Evolutionary conservation across 306 rosid genomes (phyloP).

Genomic region (Senna tora): DNA sequence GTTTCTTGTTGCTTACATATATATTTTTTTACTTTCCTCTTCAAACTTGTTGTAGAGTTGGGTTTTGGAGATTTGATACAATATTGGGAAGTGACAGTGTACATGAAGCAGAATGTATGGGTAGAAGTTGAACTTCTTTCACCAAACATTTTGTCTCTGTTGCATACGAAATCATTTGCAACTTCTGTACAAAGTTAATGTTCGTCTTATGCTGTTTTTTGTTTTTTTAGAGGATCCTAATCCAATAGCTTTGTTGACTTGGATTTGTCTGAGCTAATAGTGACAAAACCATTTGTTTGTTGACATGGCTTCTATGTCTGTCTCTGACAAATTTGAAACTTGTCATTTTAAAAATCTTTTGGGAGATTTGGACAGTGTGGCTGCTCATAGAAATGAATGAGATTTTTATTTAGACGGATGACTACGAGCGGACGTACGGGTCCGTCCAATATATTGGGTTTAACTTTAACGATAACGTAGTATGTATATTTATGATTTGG

Average conservation of each 20-base stretch:
- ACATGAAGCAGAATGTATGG: slow-evolving; percentile 46
- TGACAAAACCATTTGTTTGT: background rate
- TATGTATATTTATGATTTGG: background rate
- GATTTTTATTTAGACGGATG: no score
- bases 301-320: background rate
- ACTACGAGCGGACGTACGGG: no score
- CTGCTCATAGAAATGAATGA: no score
- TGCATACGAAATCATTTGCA: slow-evolving; percentile 45
- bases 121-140: slow-evolving; percentile 39
- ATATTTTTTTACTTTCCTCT: slow-evolving; percentile 46
- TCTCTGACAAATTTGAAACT: background rate
- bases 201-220: slow-evolving; percentile 30
- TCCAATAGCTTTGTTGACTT: slow-evolving; percentile 22
- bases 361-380: no score
- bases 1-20: slow-evolving; percentile 59
- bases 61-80: slow-evolving; percentile 59
- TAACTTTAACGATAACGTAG: background rate
- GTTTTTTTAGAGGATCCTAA: background rate
- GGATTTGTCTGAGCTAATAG: background rate
- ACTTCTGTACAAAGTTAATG: slow-evolving; percentile 43
- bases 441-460: no score
- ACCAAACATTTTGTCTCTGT: slow-evolving; percentile 40
- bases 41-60: slow-evolving; percentile 64
- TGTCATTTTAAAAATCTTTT: no score
- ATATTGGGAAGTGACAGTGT: slow-evolving; percentile 51